Evolutionary conservation across 257 asterid species (phyloP).

Genomic region (Primulina eburnea): DNA sequence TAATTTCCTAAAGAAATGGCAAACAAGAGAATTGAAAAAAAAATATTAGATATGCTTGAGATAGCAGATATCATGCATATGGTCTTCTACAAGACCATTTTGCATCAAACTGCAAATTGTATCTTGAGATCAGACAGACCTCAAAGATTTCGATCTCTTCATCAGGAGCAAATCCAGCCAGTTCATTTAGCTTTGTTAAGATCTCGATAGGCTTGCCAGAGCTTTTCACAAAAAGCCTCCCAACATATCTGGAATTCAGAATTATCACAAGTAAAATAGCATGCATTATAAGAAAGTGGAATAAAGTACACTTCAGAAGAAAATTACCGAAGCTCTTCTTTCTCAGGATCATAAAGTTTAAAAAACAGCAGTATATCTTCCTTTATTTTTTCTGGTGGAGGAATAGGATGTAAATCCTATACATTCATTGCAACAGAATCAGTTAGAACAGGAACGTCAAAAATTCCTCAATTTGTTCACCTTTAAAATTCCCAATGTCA

Average conservation of each 20-base stretch:
- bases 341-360: conserved; percentile 86
- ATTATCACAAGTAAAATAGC: background rate
- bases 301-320: background rate
- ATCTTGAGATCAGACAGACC: conserved; percentile 35
- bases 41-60: background rate
- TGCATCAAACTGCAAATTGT: background rate
- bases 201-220: conserved; percentile 61
- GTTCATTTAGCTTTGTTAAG: conserved; percentile 53
- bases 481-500: conserved; percentile 8
- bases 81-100: background rate
- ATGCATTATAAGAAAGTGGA: background rate
- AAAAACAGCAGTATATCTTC: conserved; percentile 87
- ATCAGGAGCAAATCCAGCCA: conserved; percentile 70
- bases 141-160: conserved; percentile 79
- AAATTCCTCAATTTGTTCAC: conserved; percentile 15
- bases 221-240: conserved; percentile 67
- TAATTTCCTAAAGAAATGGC: conserved; percentile 54
- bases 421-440: conserved; percentile 18
- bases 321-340: conserved; percentile 81
- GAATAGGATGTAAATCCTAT: conserved; percentile 62
- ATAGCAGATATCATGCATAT: background rate
- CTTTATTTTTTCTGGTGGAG: conserved; percentile 75
- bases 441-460: conserved; percentile 15
- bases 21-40: conserved; percentile 13
- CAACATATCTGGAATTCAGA: conserved; percentile 46